Evolutionary conservation across 2,329 filamentous ascomycete species (phyloP), one percentile per base, ranked within the genome.

Genomic region (Talaromyces sp.): DNA sequence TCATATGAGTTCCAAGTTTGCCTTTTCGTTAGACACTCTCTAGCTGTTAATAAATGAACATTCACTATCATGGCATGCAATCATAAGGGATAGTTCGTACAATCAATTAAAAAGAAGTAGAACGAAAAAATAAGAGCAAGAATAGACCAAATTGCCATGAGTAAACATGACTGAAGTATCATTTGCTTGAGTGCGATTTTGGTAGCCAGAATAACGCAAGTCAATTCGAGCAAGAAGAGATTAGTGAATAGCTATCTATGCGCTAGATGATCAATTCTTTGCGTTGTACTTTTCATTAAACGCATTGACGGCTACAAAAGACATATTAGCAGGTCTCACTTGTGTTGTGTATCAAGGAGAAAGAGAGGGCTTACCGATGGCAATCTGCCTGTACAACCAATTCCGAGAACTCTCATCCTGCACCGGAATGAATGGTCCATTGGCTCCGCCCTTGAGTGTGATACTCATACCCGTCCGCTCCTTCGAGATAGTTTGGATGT

Each of bases 401-500:
- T 88, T 88, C 71, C 86, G 77, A 54, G 80, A 81, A 64, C 88
- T 90, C 76, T 97, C 93, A 70, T 96, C 92, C n/a, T 87, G 88
- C 5, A 98, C 90, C 0, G 95, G 95, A 6, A 99, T 88, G 72
- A 98, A 99, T 2, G 95, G 95, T 0, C 95, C 95, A 73, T 96
- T 96, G 2, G 89, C 91, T 3, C 93, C 93, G 11, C 93, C 93
- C 68, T 96, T 90, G 67, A 98, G 79, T 54, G 90, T 88, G 66
- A 99, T 85, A 68, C 91, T 93, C 78, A 99, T 87, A 0, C 95
- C 96, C 0, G 95, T 99, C 59, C 95, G 83, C 82, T 99, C 96
- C 80, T 98, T 99, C 52, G 89, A 90, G 67, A 99, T 98, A 0
- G 93, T 98, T 81, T 98, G 93, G 21, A 99, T 87, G 74, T 99